Percentiles rank a stretch among this genome's conserved stretches.
phyloP scores from a whole-genome alignment of 2,329 filamentous ascomycete species.

The Cladophialophora bantiana region DNA sequence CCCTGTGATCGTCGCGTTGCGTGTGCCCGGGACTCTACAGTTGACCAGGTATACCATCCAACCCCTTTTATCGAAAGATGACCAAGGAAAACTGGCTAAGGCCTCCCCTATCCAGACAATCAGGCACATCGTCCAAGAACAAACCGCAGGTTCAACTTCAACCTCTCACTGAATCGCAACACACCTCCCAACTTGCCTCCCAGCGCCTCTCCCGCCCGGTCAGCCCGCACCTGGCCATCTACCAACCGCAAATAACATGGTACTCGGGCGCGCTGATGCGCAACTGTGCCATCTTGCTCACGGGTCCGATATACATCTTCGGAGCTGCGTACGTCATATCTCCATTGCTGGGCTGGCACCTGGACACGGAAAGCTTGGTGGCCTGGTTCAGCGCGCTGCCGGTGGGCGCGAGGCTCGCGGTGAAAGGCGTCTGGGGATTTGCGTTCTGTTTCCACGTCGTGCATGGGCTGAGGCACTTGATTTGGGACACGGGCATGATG shows the following conservation, averaged over 20 bases:
- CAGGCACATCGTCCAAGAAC: not conserved
- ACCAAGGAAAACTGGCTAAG: not conserved
- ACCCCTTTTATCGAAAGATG: not conserved
- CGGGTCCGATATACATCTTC: constrained; percentile 79
- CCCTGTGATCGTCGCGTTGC: not conserved
- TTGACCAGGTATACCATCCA: not conserved
- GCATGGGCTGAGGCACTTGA: constrained; percentile 73
- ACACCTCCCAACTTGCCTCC: constrained; percentile 71
- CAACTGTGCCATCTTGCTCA: constrained; percentile 76
- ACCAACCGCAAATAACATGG: constrained; percentile 86
- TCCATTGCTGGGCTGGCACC: constrained; percentile 74
- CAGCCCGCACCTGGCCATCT: constrained; percentile 83
- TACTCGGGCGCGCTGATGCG: constrained; percentile 78
- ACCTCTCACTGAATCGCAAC: constrained; percentile 59
- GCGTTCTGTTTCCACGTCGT: constrained; percentile 72
- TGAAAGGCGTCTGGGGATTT: constrained; percentile 67
- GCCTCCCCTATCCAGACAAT: not conserved
- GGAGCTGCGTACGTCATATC: constrained; percentile 79
- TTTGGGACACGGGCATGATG: constrained; percentile 70
- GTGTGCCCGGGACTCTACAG: not conserved
- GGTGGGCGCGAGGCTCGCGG: constrained; percentile 61
- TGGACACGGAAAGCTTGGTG: constrained; percentile 69
- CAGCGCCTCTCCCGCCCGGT: constrained; percentile 84
- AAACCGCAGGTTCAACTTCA: constrained; percentile 8
- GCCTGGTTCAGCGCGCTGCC: constrained; percentile 70